These are phyloP conservation scores for Salix udensis DNA, from an alignment of 345 rosid species.

Conservation along the genomic window DNA sequence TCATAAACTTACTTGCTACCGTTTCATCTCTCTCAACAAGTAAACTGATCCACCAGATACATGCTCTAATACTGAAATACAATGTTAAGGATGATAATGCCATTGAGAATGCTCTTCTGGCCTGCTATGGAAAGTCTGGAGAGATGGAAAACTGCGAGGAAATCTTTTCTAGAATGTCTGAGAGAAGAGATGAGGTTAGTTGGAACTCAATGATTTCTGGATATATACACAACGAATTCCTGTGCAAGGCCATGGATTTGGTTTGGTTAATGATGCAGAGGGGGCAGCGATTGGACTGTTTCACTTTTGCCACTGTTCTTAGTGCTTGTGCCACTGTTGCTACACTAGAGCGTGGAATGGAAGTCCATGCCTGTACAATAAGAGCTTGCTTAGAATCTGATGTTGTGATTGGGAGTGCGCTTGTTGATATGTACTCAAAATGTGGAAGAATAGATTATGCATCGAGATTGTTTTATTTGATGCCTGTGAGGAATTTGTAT, in stretches of 20 bases:
- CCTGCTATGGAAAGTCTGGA: constrained; percentile 84
- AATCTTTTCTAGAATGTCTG: constrained; percentile 72
- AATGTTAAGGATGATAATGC: constrained; percentile 41
- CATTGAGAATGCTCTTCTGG: constrained; percentile 76
- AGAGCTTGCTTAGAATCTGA: constrained; percentile 74
- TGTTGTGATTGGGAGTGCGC: constrained; percentile 90
- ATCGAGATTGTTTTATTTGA: constrained; percentile 56
- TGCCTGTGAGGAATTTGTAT: constrained; percentile 75
- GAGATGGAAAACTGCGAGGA: constrained; percentile 70
- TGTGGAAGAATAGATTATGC: constrained; percentile 94
- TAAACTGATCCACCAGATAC: constrained; percentile 60
- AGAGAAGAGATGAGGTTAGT: constrained; percentile 71
- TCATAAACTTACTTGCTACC: constrained; percentile 62
- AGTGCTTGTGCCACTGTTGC: constrained; percentile 94
- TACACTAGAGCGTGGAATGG: constrained; percentile 87
- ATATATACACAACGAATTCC: constrained; percentile 64
- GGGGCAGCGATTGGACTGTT: constrained; percentile 67
- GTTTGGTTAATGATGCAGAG: constrained; percentile 72
- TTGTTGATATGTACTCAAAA: constrained; percentile 92
- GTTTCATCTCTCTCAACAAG: constrained; percentile 50
- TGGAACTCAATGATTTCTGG: constrained; percentile 95
- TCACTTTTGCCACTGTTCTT: constrained; percentile 87
- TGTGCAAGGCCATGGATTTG: constrained; percentile 75
- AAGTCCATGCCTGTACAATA: constrained; percentile 77
- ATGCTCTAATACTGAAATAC: constrained; percentile 55